Evolutionary conservation across 169 alveolate species (phyloP), one percentile per base, ranked within the genome.

Genomic region (Plasmodium vinckei): DNA sequence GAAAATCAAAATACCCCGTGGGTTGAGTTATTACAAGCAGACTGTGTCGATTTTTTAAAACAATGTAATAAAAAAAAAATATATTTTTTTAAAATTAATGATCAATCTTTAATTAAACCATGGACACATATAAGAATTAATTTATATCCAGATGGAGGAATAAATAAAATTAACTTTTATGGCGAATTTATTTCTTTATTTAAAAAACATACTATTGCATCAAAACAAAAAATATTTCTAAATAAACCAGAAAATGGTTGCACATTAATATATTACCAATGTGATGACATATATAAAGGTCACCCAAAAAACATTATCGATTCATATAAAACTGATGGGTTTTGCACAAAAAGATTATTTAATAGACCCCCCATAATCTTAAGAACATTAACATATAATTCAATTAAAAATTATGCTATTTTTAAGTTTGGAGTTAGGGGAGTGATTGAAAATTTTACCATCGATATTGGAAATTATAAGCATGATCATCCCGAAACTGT

Each of bases 221-320:
- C 89, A 9, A 79, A 79, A 65, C 89, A 79, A 49, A 79, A 79
- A 65, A 60, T 79, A 15, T 79, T 79, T 59, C 46, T 79, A 79
- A 79, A 79, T 47, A 79, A 79, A 65, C 89, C 89, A 17, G 89
- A 79, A 65, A 79, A 79, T 79, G 89, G 89, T 15, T 79, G 89
- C 21, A 79, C 89, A 21, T 65, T 79, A 65, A 65, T 79, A 15
- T 79, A 79, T 46, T 60, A 79, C 47, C 68, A 79, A 15, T 79
- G 89, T 79, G 71, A 79, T 79, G 49, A 79, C 54, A 79, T 47
- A 51, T 17, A 79, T 47, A 79, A 79, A 79, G 89, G 89, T 0
- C 89, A 79, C 13, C 89, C 89, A 17, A 79, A 79, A 54, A 15
- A 79, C 65, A 51, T 79, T 9, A 79, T 79, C 9, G 82, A 79